Conservation (phyloP, 352 stramenopile genomes). For the Pythium utonaiense region DNA sequence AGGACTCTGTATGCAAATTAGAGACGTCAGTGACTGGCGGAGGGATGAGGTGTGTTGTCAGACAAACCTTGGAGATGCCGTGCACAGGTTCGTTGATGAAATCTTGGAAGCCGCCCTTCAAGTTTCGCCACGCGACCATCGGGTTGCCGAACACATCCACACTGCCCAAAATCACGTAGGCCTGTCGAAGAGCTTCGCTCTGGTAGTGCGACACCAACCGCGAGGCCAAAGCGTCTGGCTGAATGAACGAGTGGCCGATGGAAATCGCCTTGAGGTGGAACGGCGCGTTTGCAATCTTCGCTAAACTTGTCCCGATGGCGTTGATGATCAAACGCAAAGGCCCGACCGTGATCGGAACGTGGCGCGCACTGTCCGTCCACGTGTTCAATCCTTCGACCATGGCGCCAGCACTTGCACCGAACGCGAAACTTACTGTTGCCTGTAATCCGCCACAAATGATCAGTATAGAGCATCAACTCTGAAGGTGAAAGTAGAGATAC, state of each 20-base stretch:
- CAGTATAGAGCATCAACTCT: neutral
- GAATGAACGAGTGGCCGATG: slow-evolving; percentile 84
- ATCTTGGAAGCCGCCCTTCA: slow-evolving; percentile 74
- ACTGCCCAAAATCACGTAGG: slow-evolving; percentile 85
- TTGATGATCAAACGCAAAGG: slow-evolving; percentile 82
- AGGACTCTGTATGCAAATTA: slow-evolving; percentile 37
- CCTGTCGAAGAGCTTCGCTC: slow-evolving; percentile 82
- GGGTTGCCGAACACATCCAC: slow-evolving; percentile 87
- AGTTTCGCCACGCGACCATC: slow-evolving; percentile 86
- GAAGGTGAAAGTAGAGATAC: slow-evolving; percentile 4
- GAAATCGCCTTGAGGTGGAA: slow-evolving; percentile 73
- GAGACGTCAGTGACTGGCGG: no score
- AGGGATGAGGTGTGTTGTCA: no score
- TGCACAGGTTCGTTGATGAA: slow-evolving; percentile 82
- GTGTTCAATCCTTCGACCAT: slow-evolving; percentile 60
- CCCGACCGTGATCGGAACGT: slow-evolving; percentile 58
- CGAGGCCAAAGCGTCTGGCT: slow-evolving; percentile 65
- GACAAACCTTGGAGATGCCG: slow-evolving; percentile 62
- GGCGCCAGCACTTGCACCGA: slow-evolving; percentile 57
- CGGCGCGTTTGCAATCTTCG: slow-evolving; percentile 87
- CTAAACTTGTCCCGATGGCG: slow-evolving; percentile 82
- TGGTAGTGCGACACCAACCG: slow-evolving; percentile 82
- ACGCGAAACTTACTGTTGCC: slow-evolving; percentile 84
- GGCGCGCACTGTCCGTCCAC: slow-evolving; percentile 16
- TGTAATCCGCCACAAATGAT: slow-evolving; percentile 8